phyloP scores from a whole-genome alignment of 163 green algal species.

The Scenedesmus sp. region DNA sequence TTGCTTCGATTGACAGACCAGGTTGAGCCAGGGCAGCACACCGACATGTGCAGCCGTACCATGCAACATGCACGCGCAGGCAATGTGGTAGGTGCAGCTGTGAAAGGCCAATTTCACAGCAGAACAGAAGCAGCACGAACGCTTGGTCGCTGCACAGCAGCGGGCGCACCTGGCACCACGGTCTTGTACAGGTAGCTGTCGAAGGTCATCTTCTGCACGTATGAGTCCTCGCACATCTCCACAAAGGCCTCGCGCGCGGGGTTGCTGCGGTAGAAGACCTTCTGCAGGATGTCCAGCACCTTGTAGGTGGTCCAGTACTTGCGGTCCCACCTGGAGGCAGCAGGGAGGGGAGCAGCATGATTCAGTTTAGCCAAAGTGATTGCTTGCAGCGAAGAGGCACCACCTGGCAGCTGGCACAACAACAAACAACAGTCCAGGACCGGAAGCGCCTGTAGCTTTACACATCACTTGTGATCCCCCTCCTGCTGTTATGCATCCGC shows the following conservation, averaged over 20 bases:
- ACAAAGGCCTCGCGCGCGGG: conserved; percentile 98
- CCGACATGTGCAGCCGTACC: no score
- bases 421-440: no score
- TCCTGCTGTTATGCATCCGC: no score
- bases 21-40: not conserved
- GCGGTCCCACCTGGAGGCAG: conserved; percentile 71
- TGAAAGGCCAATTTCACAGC: no score
- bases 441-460: no score
- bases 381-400: no score
- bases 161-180: conserved; percentile 96
- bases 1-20: not conserved
- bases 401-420: no score
- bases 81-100: no score
- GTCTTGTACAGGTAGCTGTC: conserved; percentile 98
- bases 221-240: conserved; percentile 97
- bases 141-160: conserved; percentile 77
- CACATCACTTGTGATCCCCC: no score
- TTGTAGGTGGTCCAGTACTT: conserved; percentile 99
- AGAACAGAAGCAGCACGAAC: conserved; percentile 80
- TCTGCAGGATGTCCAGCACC: conserved; percentile 99
- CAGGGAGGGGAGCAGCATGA: not conserved
- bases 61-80: no score
- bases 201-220: conserved; percentile 99
- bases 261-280: conserved; percentile 98
- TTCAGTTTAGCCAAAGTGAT: no score